phyloP scores from a whole-genome alignment of 148 eudicot species.

The Vaccinium corymbosum region DNA sequence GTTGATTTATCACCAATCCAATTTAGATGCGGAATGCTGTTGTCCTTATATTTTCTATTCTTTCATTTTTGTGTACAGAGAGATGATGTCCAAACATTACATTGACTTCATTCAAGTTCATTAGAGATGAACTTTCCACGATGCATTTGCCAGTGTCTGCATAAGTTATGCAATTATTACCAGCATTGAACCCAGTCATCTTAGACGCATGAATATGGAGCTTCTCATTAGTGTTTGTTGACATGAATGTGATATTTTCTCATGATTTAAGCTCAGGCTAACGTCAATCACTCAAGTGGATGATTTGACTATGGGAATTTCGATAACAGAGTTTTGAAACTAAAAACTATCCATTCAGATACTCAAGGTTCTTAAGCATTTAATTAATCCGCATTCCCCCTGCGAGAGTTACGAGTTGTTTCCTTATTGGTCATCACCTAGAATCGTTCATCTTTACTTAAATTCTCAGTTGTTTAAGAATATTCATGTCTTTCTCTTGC shows the following conservation, averaged over 20 bases:
- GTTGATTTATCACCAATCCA: background rate
- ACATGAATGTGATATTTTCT: background rate
- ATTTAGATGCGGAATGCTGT: background rate
- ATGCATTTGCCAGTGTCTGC: background rate
- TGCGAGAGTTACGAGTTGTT: background rate
- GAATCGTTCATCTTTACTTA: background rate
- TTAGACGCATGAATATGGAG: too few species aligned
- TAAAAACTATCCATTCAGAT: background rate
- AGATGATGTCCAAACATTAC: background rate
- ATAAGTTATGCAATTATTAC: background rate
- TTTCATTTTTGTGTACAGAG: background rate
- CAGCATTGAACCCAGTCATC: background rate
- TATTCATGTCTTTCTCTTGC: conserved; percentile 21
- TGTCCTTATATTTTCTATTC: background rate
- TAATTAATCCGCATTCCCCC: background rate
- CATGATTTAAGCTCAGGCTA: background rate
- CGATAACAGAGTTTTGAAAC: background rate
- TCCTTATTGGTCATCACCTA: background rate
- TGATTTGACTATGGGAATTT: background rate
- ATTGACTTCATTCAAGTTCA: conserved; percentile 8
- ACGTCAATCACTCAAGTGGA: background rate
- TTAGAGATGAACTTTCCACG: background rate
- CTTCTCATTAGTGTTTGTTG: background rate
- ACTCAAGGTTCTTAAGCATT: background rate
- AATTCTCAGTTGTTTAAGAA: conserved; percentile 1